These are phyloP conservation scores for Erysimum cheiri DNA, from an alignment of 441 rosid species.

Conservation along the genomic window DNA sequence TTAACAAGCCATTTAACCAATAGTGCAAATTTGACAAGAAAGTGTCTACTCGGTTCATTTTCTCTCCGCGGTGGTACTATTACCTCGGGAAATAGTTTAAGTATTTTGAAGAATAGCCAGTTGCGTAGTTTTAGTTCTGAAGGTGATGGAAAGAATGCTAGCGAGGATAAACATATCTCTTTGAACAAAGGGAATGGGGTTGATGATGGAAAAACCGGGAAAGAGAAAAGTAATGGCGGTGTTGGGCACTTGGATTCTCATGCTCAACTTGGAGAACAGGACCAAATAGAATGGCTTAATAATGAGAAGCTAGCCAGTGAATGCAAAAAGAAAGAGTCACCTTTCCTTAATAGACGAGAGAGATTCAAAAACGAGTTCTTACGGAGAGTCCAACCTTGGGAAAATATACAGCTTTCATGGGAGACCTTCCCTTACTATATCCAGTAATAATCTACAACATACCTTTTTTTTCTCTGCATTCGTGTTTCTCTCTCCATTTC, in stretches of 20 bases:
- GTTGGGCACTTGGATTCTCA: slow-evolving; percentile 58
- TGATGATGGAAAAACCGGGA: slow-evolving; percentile 40
- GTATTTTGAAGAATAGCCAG: slow-evolving; percentile 47
- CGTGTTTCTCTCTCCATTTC: slow-evolving; percentile 3
- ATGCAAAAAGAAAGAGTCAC: slow-evolving; percentile 70
- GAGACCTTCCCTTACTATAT: slow-evolving; percentile 88
- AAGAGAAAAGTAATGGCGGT: slow-evolving; percentile 40
- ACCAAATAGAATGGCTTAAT: slow-evolving; percentile 91
- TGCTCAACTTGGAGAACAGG: slow-evolving; percentile 80
- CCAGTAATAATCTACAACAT: slow-evolving; percentile 56
- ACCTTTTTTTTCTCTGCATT: slow-evolving; percentile 28
- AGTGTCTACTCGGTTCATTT: slow-evolving; percentile 27
- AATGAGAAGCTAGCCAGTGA: slow-evolving; percentile 80
- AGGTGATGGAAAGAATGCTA: slow-evolving; percentile 81
- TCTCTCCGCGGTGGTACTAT: slow-evolving; percentile 21
- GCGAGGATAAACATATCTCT: slow-evolving; percentile 69
- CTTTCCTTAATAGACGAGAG: slow-evolving; percentile 74
- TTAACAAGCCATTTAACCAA: slow-evolving; percentile 36
- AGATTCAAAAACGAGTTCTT: slow-evolving; percentile 77
- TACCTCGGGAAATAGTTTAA: slow-evolving; percentile 41
- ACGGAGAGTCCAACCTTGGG: slow-evolving; percentile 90
- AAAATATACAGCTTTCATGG: slow-evolving; percentile 85
- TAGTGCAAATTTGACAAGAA: slow-evolving; percentile 42
- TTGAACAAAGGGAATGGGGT: slow-evolving; percentile 48
- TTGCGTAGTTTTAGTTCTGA: slow-evolving; percentile 74